Conservation (phyloP, 2,329 filamentous ascomycete genomes). For the Xylaria hypoxylon region DNA sequence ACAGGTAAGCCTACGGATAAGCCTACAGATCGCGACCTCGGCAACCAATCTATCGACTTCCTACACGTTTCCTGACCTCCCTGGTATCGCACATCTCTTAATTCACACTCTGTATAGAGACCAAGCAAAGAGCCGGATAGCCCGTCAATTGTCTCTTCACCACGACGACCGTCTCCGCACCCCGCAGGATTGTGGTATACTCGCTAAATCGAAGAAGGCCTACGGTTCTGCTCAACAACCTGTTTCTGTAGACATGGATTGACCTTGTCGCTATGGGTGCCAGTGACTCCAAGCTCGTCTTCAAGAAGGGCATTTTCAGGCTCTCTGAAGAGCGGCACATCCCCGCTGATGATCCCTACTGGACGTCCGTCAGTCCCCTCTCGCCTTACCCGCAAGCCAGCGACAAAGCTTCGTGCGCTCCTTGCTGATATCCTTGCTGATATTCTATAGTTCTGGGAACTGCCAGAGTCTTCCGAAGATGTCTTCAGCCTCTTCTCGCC, state of each 20-base stretch:
- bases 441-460: constrained; percentile 85
- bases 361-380: constrained; percentile 78
- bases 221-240: constrained; percentile 1
- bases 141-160: constrained; percentile 4
- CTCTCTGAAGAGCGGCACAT: constrained; percentile 93
- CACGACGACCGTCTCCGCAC: not conserved
- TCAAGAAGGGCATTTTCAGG: constrained; percentile 98
- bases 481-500: constrained; percentile 96
- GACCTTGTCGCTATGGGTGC: constrained; percentile 78
- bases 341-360: constrained; percentile 88
- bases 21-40: constrained; percentile 5
- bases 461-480: constrained; percentile 95
- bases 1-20: too few relatives aligned
- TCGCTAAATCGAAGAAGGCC: constrained; percentile 1
- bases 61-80: not conserved
- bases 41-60: not conserved
- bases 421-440: constrained; percentile 43
- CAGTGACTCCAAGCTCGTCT: constrained; percentile 97
- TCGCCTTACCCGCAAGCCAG: constrained; percentile 19
- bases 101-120: not conserved
- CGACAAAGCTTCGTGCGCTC: constrained; percentile 26
- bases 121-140: not conserved
- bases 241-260: constrained; percentile 45
- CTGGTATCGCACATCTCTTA: not conserved
- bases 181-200: constrained; percentile 4